A percentile compares a stretch with the other conserved stretches of the same genome.
Evolutionary conservation across 2,329 filamentous ascomycete genomes (phyloP).

Genomic region (Cytospora schulzeri): DNA sequence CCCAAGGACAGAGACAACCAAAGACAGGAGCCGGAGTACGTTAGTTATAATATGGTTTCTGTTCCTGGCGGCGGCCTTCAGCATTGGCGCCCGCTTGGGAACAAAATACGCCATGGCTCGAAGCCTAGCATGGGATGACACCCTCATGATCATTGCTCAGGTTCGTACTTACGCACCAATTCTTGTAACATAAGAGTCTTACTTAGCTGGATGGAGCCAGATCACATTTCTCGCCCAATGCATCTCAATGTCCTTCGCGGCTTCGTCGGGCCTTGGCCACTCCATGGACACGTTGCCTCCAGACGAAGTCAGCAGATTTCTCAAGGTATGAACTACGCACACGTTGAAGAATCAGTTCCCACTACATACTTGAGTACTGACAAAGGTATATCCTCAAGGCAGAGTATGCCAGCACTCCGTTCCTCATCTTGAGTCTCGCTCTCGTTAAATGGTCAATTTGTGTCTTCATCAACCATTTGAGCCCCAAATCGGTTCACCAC

Average conservation of each 20-base stretch:
- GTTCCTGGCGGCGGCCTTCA: conserved; percentile 1
- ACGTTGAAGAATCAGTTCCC: too few species aligned
- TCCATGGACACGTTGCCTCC: background rate
- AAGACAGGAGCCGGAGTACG: conserved; percentile 7
- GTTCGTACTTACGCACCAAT: background rate
- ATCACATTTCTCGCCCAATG: conserved; percentile 6
- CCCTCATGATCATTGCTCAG: conserved; percentile 8
- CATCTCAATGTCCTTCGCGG: conserved; percentile 7
- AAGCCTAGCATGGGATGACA: conserved; percentile 2
- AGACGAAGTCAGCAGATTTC: background rate
- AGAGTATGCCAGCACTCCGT: conserved; percentile 10
- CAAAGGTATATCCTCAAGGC: background rate
- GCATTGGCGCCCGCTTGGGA: conserved; percentile 9
- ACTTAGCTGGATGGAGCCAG: background rate
- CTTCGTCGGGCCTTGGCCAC: background rate
- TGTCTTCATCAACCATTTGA: conserved; percentile 15
- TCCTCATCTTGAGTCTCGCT: conserved; percentile 2
- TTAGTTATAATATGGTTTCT: conserved; percentile 18
- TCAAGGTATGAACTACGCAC: background rate
- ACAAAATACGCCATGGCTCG: conserved; percentile 17
- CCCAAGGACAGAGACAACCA: background rate
- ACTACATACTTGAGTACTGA: background rate
- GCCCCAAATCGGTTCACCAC: background rate
- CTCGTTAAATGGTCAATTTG: conserved; percentile 16
- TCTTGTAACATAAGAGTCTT: background rate